These are phyloP conservation scores for Clarireedia sp. DNA, from an alignment of 2,329 filamentous ascomycete genomes.

Conservation along the genomic window DNA sequence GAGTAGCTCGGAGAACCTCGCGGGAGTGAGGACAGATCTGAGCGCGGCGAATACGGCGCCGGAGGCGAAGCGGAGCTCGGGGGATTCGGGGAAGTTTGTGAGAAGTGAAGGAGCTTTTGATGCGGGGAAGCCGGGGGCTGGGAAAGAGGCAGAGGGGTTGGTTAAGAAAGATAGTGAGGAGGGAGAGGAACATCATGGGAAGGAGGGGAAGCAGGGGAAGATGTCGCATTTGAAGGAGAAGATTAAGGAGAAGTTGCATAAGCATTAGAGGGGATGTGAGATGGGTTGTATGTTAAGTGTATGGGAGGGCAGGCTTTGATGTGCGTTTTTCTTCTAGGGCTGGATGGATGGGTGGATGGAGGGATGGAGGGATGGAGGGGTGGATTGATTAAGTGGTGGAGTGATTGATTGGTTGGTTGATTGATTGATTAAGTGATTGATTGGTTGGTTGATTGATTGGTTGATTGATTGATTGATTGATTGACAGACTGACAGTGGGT, in stretches of 20 bases:
- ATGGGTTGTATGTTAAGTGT: too few relatives aligned
- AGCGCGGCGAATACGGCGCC: not conserved
- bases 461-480: too few relatives aligned
- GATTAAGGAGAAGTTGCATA: slow-evolving; percentile 62
- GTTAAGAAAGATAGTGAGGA: slow-evolving; percentile 35
- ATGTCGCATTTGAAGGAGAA: slow-evolving; percentile 52
- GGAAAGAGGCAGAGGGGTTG: slow-evolving; percentile 56
- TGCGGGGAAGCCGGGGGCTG: slow-evolving; percentile 54
- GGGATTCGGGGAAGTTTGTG: slow-evolving; percentile 37
- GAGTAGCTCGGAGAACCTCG: not conserved
- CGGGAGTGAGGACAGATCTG: not conserved
- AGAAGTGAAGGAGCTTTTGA: slow-evolving; percentile 57
- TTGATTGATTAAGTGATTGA: too few relatives aligned
- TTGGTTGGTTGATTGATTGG: too few relatives aligned
- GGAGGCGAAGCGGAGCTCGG: slow-evolving; percentile 34
- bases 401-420: not conserved
- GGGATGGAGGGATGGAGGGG: too few relatives aligned
- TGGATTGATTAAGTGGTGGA: too few relatives aligned
- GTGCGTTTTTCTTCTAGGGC: too few relatives aligned
- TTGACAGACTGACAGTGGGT: too few relatives aligned
- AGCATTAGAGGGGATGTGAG: slow-evolving; percentile 11
- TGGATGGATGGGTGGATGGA: too few relatives aligned
- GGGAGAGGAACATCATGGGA: slow-evolving; percentile 6
- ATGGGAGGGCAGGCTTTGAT: too few relatives aligned
- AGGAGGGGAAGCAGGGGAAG: slow-evolving; percentile 25